A percentile compares a stretch with the other conserved stretches of the same genome.
Conservation (phyloP, 345 rosid genomes). For the Salix koriyanagi region DNA sequence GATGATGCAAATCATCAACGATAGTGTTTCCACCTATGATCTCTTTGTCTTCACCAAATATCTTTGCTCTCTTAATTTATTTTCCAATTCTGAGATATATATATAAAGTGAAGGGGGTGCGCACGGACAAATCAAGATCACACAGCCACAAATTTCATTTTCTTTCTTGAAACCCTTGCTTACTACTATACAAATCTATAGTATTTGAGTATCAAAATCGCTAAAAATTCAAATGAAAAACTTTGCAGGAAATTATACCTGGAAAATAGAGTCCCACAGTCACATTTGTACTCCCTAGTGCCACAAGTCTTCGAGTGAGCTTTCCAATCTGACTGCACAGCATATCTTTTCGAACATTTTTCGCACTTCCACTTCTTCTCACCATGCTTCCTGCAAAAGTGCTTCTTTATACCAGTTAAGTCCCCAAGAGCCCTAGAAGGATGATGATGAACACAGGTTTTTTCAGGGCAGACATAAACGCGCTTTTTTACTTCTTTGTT, state of each 20-base stretch:
- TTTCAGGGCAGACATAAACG: slow-evolving; percentile 94
- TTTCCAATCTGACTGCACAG: slow-evolving; percentile 98
- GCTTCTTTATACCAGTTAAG: slow-evolving; percentile 94
- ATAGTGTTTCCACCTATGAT: not conserved
- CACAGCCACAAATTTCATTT: slow-evolving; percentile 11
- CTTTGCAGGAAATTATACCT: slow-evolving; percentile 40
- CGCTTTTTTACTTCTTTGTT: slow-evolving; percentile 74
- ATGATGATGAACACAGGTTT: slow-evolving; percentile 78
- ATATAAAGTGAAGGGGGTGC: not conserved
- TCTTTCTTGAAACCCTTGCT: not conserved
- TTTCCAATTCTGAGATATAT: not conserved
- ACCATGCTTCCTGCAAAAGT: slow-evolving; percentile 90
- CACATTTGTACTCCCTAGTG: slow-evolving; percentile 90
- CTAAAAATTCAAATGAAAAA: not conserved
- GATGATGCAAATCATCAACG: not conserved
- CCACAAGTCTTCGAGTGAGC: slow-evolving; percentile 98
- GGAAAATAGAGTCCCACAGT: slow-evolving; percentile 88
- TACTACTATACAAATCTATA: not conserved
- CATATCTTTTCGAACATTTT: slow-evolving; percentile 88
- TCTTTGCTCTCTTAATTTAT: not conserved
- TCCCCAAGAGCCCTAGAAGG: slow-evolving; percentile 96
- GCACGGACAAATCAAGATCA: slow-evolving; percentile 12
- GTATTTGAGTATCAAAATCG: not conserved
- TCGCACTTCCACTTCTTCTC: slow-evolving; percentile 98
- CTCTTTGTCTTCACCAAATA: not conserved